phyloP scores from a whole-genome alignment of 1,284 basidiomycete genomes.

The Puccinia coronata region DNA sequence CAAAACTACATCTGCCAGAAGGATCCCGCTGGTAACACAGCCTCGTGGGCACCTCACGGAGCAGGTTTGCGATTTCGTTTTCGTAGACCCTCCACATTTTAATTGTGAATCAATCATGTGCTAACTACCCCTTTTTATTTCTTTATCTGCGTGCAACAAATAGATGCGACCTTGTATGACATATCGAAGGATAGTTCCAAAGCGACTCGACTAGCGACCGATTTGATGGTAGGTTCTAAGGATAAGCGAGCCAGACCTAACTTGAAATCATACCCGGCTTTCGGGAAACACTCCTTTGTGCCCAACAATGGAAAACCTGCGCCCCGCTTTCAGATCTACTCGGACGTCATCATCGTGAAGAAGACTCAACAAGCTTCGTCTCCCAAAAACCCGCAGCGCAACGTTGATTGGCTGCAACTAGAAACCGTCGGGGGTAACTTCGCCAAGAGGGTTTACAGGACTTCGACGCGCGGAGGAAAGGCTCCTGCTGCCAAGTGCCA shows the following conservation, averaged over 20 bases:
- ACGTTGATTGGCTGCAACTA: conserved; percentile 23
- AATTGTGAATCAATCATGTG: too few species aligned
- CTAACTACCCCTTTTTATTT: too few species aligned
- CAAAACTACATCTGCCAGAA: too few species aligned
- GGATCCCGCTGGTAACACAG: too few species aligned
- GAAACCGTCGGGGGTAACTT: background rate
- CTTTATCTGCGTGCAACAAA: too few species aligned
- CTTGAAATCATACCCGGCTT: background rate
- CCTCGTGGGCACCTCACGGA: too few species aligned
- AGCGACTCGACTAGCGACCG: background rate
- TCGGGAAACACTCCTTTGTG: conserved; percentile 7
- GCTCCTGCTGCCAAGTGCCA: background rate
- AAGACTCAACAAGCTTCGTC: background rate
- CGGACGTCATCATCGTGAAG: background rate
- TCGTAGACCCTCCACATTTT: too few species aligned
- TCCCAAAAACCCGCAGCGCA: conserved; percentile 7
- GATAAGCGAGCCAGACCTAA: background rate
- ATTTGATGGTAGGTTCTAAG: conserved; percentile 12
- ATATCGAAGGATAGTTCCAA: background rate
- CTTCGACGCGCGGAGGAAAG: conserved; percentile 2
- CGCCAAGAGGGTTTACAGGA: conserved; percentile 18
- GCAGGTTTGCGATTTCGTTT: too few species aligned
- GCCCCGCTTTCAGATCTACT: background rate
- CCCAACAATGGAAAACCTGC: background rate
- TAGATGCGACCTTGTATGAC: conserved; percentile 4